Base-by-base conservation (phyloP, 2,329 filamentous ascomycete genomes). In the Fusarium sp. region DNA sequence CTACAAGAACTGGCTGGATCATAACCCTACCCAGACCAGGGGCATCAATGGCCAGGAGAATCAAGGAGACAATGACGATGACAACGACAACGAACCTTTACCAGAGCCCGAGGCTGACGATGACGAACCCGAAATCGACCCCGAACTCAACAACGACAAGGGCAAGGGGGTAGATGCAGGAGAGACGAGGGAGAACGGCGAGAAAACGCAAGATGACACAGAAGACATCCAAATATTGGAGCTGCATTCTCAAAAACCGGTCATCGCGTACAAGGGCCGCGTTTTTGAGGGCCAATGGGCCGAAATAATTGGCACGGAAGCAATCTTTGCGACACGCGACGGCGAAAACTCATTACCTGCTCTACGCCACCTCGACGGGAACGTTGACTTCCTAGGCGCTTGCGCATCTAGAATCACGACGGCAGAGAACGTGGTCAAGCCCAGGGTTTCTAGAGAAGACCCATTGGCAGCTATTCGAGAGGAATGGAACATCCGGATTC, bases 281-380 rank as follows among this genome's bases (percentile, higher is more conserved):
- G 83, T 97, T 23, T 96, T 95, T 77, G 90, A 89, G 68, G 95
- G 94, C 70, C 83, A 89, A 47, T 98, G 95, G 95, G 88, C 89
- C 11, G 90, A 93, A 66, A 92, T 94, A 64, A 88, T 97, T 44
- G 95, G 95, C 37, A 97, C 94, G 0, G 94, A 97, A 72, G 83
- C 95, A 69, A 88, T 97, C 43, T 91, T 98, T 74, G 86, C 86
- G 1, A 81, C 80, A 15, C 87, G 85, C 54, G 73, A 80, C 40
- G 58, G 83, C 89, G 60, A 91, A 89, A 73, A 78, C 11, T 77
- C 78, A 9, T 78, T 87, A 3, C 86, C 87, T 4, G 78, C 79
- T 9, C 77, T 88, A 40, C 86, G 85, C n/a, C 81, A 84, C 27
- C 84, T 88, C 28, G 83, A 82, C 34, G 84, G 87, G 23, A 86